These are phyloP conservation scores for Trichoderma polysporum DNA, from an alignment of 2,329 filamentous ascomycete genomes.

Conservation along the genomic window DNA sequence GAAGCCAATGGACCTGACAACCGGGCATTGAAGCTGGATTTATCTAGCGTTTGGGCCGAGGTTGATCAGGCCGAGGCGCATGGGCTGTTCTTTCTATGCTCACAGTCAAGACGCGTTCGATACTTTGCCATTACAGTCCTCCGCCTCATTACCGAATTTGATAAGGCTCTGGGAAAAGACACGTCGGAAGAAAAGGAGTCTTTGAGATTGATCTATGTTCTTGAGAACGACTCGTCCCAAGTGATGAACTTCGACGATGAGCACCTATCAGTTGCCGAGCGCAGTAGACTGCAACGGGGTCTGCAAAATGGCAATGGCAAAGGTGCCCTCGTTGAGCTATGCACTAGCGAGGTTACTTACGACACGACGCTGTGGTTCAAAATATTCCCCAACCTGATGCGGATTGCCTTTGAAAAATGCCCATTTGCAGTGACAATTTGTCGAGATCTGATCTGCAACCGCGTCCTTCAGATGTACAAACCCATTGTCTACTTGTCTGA, in stretches of 20 bases:
- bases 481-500: slow-evolving; percentile 79
- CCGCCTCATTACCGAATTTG: slow-evolving; percentile 89
- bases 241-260: slow-evolving; percentile 94
- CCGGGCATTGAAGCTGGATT: slow-evolving; percentile 74
- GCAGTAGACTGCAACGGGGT: slow-evolving; percentile 86
- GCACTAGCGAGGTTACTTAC: slow-evolving; percentile 91
- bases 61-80: slow-evolving; percentile 97
- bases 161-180: slow-evolving; percentile 77
- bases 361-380: slow-evolving; percentile 97
- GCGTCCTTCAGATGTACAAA: slow-evolving; percentile 90
- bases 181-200: slow-evolving; percentile 59
- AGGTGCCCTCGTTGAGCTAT: slow-evolving; percentile 87
- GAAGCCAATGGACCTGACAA: slow-evolving; percentile 66
- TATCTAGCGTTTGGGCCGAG: slow-evolving; percentile 85
- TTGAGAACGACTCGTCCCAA: slow-evolving; percentile 83
- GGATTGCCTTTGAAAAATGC: slow-evolving; percentile 86
- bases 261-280: slow-evolving; percentile 84
- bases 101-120: slow-evolving; percentile 85
- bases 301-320: slow-evolving; percentile 81
- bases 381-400: slow-evolving; percentile 91
- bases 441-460: slow-evolving; percentile 87
- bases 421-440: slow-evolving; percentile 88
- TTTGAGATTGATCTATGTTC: slow-evolving; percentile 78
- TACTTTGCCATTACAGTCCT: slow-evolving; percentile 90
- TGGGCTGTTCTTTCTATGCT: slow-evolving; percentile 95